phyloP scores from a whole-genome alignment of 2,329 filamentous ascomycete species.

The Microdochium paspali region DNA sequence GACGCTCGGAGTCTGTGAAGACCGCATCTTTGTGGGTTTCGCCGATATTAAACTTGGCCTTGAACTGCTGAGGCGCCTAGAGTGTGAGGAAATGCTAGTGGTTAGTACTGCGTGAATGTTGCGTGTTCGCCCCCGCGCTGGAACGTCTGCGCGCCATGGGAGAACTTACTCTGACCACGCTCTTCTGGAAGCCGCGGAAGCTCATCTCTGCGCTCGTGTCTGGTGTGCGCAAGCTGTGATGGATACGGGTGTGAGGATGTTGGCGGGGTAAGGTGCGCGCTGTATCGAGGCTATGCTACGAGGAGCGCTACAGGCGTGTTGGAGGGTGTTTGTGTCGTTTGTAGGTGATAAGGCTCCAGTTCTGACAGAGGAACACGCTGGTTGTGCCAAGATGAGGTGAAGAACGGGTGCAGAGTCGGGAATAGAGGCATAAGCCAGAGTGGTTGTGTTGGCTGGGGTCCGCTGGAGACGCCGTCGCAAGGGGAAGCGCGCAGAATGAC shows the following conservation, averaged over 20 bases:
- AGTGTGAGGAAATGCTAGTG: constrained; percentile 3
- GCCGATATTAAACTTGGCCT: constrained; percentile 87
- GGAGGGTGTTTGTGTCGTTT: background rate
- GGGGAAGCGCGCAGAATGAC: background rate
- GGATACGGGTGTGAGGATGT: constrained; percentile 6
- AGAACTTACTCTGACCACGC: constrained; percentile 74
- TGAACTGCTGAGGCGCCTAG: constrained; percentile 83
- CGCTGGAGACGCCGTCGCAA: background rate
- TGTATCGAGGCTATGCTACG: no score
- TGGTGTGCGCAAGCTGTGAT: background rate
- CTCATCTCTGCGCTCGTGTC: constrained; percentile 54
- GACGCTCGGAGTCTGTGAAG: constrained; percentile 87
- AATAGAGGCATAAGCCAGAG: background rate
- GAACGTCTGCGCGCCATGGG: no score
- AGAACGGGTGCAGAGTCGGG: background rate
- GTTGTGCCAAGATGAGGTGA: background rate
- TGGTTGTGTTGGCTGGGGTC: background rate
- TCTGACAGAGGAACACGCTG: background rate
- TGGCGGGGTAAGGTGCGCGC: background rate
- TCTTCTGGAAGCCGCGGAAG: constrained; percentile 93
- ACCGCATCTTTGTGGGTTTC: constrained; percentile 92
- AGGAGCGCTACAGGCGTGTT: background rate
- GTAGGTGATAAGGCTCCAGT: background rate
- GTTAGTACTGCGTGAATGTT: background rate
- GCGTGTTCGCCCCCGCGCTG: background rate